A percentile compares a stretch with the other conserved stretches of the same genome.
Conservation (phyloP, 2,329 filamentous ascomycete genomes). For the Xylariaceae sp. region DNA sequence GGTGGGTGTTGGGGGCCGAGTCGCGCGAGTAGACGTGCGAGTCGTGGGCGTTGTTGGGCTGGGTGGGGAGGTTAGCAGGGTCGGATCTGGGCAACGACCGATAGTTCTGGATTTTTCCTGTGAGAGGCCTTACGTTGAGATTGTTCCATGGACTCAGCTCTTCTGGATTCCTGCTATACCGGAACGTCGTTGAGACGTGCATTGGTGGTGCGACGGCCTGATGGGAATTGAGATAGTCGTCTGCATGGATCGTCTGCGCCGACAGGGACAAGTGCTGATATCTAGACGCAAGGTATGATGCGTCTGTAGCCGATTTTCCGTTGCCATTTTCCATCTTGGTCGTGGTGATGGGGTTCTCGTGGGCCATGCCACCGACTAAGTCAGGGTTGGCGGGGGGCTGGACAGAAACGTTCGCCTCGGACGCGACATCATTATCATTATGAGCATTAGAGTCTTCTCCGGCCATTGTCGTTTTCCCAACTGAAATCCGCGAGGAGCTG, state of each 20-base stretch:
- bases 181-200: constrained; percentile 88
- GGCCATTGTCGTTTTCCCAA: constrained; percentile 14
- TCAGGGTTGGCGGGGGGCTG: constrained; percentile 14
- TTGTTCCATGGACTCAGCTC: constrained; percentile 52
- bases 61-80: constrained; percentile 2
- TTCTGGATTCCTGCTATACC: constrained; percentile 69
- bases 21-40: constrained; percentile 81
- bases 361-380: constrained; percentile 17
- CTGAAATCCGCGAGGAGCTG: background rate
- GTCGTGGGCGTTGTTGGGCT: constrained; percentile 50
- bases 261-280: constrained; percentile 49
- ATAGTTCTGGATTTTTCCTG: no score
- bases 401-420: constrained; percentile 5
- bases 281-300: constrained; percentile 26
- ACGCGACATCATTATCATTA: background rate
- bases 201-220: constrained; percentile 82
- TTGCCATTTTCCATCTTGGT: constrained; percentile 2
- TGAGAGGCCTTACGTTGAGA: constrained; percentile 55
- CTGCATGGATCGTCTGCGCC: constrained; percentile 75
- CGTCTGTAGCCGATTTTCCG: constrained; percentile 5
- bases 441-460: constrained; percentile 9
- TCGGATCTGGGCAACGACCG: background rate
- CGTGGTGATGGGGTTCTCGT: constrained; percentile 12
- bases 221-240: constrained; percentile 69
- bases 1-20: constrained; percentile 72